phyloP scores from a whole-genome alignment of 2,329 filamentous ascomycete species.

The Neocucurbitaria cava region DNA sequence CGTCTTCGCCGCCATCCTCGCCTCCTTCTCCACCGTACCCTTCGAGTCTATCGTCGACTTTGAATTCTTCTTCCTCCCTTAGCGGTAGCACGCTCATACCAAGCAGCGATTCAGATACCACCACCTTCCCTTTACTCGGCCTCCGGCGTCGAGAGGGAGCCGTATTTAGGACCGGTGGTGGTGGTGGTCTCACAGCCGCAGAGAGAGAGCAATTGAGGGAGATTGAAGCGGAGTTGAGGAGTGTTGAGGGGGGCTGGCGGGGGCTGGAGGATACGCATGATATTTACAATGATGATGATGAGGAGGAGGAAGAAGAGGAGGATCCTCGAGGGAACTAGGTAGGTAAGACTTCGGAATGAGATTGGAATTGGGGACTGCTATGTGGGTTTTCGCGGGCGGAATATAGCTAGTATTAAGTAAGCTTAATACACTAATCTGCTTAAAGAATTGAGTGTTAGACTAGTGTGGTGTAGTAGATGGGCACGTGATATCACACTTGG shows the following conservation, averaged over 20 bases:
- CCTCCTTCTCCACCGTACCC: not conserved
- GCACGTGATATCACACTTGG: no score
- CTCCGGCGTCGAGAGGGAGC: not conserved
- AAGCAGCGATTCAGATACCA: not conserved
- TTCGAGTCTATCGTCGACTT: not conserved
- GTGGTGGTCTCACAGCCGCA: not conserved
- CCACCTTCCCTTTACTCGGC: not conserved
- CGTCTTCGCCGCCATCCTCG: no score
- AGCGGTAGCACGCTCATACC: not conserved
- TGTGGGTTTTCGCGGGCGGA: no score
- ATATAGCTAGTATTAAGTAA: no score
- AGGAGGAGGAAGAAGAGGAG: no score
- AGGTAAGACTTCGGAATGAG: no score
- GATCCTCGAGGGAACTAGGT: no score
- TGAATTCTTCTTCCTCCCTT: not conserved
- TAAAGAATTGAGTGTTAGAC: no score
- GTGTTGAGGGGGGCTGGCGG: not conserved
- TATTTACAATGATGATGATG: no score
- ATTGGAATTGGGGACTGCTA: no score
- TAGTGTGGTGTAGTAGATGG: no score
- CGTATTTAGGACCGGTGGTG: not conserved
- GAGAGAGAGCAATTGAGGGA: not conserved
- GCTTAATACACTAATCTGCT: no score
- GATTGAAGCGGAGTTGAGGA: not conserved
- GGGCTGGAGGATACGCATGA: not conserved